These are phyloP conservation scores for Epichloe uncinata DNA, from an alignment of 2,329 filamentous ascomycete genomes.

Conservation along the genomic window DNA sequence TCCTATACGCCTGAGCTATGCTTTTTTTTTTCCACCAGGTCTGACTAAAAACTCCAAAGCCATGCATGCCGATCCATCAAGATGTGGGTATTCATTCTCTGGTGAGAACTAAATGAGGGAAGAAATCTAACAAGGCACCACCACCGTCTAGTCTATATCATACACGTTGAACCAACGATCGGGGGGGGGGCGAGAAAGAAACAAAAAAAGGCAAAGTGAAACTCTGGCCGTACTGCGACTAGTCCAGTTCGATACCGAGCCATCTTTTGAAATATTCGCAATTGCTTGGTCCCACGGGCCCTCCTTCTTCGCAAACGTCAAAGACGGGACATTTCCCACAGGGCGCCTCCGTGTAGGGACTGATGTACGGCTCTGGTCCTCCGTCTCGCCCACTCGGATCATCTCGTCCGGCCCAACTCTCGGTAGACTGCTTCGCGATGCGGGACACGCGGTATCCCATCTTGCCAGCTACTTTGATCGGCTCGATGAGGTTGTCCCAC, in stretches of 20 bases:
- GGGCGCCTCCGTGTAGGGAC: slow-evolving; percentile 75
- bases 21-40: neutral
- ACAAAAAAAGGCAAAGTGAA: too few species aligned
- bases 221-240: neutral
- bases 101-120: neutral
- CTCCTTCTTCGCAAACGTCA: slow-evolving; percentile 79
- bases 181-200: too few species aligned
- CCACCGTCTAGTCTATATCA: neutral
- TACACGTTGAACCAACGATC: neutral
- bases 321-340: slow-evolving; percentile 91
- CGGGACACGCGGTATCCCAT: slow-evolving; percentile 41
- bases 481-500: slow-evolving; percentile 75
- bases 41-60: slow-evolving; percentile 8
- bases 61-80: slow-evolving; percentile 8
- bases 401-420: slow-evolving; percentile 27
- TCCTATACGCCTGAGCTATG: neutral
- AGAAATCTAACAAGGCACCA: neutral
- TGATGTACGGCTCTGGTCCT: slow-evolving; percentile 36
- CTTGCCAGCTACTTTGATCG: slow-evolving; percentile 35
- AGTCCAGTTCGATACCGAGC: slow-evolving; percentile 36
- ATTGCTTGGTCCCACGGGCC: slow-evolving; percentile 76
- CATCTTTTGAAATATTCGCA: slow-evolving; percentile 88
- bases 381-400: slow-evolving; percentile 22
- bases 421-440: slow-evolving; percentile 30
- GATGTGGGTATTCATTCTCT: neutral